Base-by-base conservation (phyloP, 2,329 filamentous ascomycete genomes). In the Pyrenophora tritici-repentis region DNA sequence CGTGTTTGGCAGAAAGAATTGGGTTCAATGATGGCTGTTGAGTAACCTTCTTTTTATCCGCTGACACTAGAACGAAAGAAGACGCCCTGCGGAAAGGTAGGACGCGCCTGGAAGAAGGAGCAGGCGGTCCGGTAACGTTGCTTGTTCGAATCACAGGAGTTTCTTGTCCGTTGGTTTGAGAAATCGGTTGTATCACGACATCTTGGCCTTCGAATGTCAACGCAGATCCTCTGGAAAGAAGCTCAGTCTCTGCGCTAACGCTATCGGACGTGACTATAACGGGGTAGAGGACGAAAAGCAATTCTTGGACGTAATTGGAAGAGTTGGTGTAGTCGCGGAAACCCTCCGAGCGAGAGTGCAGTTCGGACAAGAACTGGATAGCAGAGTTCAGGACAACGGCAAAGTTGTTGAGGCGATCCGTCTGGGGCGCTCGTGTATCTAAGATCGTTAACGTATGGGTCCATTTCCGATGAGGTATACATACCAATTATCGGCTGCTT, bases 51-150 rank as follows among this genome's bases (percentile, higher is more conserved):
- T 82, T 80, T 49, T 84, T 83, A 48, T 89, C 85, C 2, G 89
- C 83, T 5, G 89, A 91, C 17, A 99, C 80, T 1, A 99, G 82
- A 24, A 97, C 86, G 70, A 97, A 99, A 0, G 93, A 97, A 0
- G 93, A 97, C 1, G 90, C 88, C 62, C 92, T 86, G 29, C 87
- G 85, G 20, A 95, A 79, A 16, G 86, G 84, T 6, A 85, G 83
- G 0, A 87, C 85, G 53, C 81, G 72, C 33, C 75, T 67, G 35
- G 61, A 46, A 10, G 61, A 65, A 3, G 71, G 68, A n/a, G 61
- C 63, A 24, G 71, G 71, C 6, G 72, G 63, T 1, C 47, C 36
- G 7, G 69, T 78, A 34, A 84, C 80, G 4, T 83, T 87, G 14
- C 85, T 84, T 3, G 90, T 92, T 56, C 89, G 84, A 16, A 97